These are phyloP conservation scores for Didymella pinodella DNA, from an alignment of 2,329 filamentous ascomycete genomes.

Conservation along the genomic window DNA sequence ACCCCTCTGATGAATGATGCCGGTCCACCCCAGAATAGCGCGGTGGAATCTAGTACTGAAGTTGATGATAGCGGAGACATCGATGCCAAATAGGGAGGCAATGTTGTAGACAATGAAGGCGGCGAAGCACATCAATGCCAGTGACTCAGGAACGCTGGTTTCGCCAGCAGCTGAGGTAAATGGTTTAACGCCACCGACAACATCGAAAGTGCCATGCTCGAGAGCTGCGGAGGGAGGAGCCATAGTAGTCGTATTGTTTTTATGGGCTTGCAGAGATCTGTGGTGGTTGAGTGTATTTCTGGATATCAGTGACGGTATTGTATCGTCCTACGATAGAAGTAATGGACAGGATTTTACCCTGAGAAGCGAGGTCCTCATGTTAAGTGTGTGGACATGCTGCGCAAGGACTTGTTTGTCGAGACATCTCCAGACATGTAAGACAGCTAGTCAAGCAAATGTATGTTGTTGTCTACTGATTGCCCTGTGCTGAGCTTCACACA, in stretches of 20 bases:
- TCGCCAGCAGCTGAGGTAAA: slow-evolving; percentile 4
- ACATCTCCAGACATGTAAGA: slow-evolving; percentile 2
- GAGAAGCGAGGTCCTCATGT: background rate
- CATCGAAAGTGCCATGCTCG: background rate
- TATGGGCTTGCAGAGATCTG: background rate
- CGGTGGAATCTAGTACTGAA: background rate
- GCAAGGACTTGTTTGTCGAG: background rate
- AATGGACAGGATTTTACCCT: background rate
- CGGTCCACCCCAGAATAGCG: background rate
- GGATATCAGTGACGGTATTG: background rate
- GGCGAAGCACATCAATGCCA: background rate
- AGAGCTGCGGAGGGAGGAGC: background rate
- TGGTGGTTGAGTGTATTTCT: background rate
- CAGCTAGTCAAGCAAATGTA: background rate
- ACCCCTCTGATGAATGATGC: background rate
- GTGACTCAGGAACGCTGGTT: background rate
- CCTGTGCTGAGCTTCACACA: slow-evolving; percentile 4
- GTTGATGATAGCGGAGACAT: background rate
- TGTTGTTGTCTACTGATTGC: background rate
- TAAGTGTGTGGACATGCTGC: background rate
- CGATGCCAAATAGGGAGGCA: background rate
- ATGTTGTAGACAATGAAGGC: background rate
- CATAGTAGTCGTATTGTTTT: background rate
- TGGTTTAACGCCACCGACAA: background rate
- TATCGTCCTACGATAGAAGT: background rate